A percentile compares a stretch with the other conserved stretches of the same genome.
Conservation (phyloP, 106 monocot genomes). For the Platanthera zijinensis region DNA sequence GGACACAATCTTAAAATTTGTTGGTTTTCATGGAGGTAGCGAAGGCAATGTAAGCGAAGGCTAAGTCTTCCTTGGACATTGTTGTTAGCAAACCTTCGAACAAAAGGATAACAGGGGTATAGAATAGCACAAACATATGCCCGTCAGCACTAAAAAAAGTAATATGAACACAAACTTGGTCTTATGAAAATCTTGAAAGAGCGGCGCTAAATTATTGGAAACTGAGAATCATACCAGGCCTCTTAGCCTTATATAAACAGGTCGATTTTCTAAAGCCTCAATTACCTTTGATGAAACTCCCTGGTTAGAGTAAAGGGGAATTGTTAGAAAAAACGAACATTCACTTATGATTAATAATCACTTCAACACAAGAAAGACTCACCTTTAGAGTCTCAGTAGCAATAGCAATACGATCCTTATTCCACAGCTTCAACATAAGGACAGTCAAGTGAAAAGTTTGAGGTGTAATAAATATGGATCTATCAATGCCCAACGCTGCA, state of each 20-base stretch:
- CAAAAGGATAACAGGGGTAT: background rate
- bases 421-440: conserved; percentile 92
- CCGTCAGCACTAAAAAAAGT: background rate
- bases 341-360: conserved; percentile 7
- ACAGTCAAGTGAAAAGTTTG: conserved; percentile 95
- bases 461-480: conserved; percentile 91
- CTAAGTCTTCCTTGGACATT: too few relatives aligned
- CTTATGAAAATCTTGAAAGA: background rate
- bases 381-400: conserved; percentile 88
- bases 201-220: background rate
- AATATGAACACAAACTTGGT: background rate
- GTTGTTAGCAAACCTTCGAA: too few relatives aligned
- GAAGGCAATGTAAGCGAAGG: too few relatives aligned
- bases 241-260: conserved; percentile 61
- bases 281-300: conserved; percentile 59
- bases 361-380: conserved; percentile 2
- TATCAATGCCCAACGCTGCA: conserved; percentile 78
- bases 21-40: too few relatives aligned
- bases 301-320: conserved; percentile 24
- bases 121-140: background rate
- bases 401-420: conserved; percentile 61
- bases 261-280: conserved; percentile 68
- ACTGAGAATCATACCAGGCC: conserved; percentile 52
- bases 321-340: background rate
- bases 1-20: too few relatives aligned